Evolutionary conservation across 2,329 filamentous ascomycete species (phyloP).

Genomic region (Elsinoe ampelina): DNA sequence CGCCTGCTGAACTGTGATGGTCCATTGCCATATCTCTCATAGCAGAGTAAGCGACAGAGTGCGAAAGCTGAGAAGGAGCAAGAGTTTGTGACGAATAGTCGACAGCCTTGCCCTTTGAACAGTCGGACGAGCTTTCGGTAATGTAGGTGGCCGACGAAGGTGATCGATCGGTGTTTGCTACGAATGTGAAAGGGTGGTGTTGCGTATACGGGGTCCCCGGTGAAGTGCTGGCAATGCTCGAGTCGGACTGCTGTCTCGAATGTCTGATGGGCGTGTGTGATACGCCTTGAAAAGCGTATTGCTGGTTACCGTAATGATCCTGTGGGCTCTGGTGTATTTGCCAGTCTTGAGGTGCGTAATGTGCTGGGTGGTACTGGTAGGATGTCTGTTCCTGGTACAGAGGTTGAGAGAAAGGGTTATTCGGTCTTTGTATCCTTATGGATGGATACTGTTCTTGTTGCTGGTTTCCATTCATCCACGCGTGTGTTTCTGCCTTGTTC

Average conservation of each 20-base stretch:
- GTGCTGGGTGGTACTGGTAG: neutral
- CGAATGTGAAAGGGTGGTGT: slow-evolving; percentile 30
- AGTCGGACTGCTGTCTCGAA: slow-evolving; percentile 24
- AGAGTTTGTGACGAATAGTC: slow-evolving; percentile 18
- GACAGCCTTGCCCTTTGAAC: slow-evolving; percentile 14
- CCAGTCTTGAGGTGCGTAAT: slow-evolving; percentile 2
- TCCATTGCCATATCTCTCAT: slow-evolving; percentile 52
- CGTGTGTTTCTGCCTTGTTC: neutral
- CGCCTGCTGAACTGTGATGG: slow-evolving; percentile 33
- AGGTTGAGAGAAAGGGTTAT: slow-evolving; percentile 3
- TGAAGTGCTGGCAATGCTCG: slow-evolving; percentile 35
- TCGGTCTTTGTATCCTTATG: slow-evolving; percentile 11
- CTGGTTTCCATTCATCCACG: slow-evolving; percentile 11
- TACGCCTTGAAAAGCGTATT: neutral
- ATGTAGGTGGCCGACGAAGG: slow-evolving; percentile 30
- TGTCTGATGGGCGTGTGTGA: neutral
- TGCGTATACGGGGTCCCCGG: slow-evolving; percentile 36
- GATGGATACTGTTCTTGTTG: slow-evolving; percentile 9
- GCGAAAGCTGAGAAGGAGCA: slow-evolving; percentile 22
- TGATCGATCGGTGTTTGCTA: slow-evolving; percentile 37
- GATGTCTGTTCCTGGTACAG: slow-evolving; percentile 1
- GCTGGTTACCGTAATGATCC: neutral
- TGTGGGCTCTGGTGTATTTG: slow-evolving; percentile 10
- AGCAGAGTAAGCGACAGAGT: slow-evolving; percentile 45
- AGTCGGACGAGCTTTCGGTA: slow-evolving; percentile 18